Evolutionary conservation across 805 yeast species (phyloP), one percentile per base, ranked within the genome.

Genomic region (Candida ortonii): DNA sequence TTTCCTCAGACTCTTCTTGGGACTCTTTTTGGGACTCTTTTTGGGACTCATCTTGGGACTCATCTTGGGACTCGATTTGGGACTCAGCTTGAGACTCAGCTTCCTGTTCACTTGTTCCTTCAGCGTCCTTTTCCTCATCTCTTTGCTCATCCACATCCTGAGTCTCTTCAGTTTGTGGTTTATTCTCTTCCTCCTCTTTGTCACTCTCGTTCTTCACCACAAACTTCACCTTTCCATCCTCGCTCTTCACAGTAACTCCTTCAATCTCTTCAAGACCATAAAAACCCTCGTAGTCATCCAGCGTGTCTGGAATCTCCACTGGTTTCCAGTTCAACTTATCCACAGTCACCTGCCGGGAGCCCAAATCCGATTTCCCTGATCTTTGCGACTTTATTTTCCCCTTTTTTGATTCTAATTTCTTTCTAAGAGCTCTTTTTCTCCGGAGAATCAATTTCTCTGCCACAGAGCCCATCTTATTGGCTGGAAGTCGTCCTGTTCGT

Each of bases 231-330:
- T 67, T 63, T 10, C 95, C 96, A 42, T 84, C 67, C 2, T 77
- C 74, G 35, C 79, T 69, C 40, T 84, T 77, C 6, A 90, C 89
- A 50, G 73, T 89, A 21, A 90, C 97, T 27, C 96, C 97, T 38
- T 87, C 96, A 32, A 93, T 71, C 56, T 90, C 97, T 57, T 90
- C 98, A 22, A 93, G 64, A 0, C 97, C 98, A 56, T 80, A 87
- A 50, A 89, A 82, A 0, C 96, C 96, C 46, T 84, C 89, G 53
- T 83, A 85, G 58, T 87, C 96, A 41, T 80, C 95, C 31, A 85
- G 61, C 16, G 86, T 80, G 44, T 85, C 90, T 4, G 94, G 90
- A 33, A 89, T 72, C 2, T 80, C 83, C 6, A 89, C 95, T 3
- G 80, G 55, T 45, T 82, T 84, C 98, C 98, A 90, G 7, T 67